Evolutionary conservation across 208 protist species (phyloP).

Genomic region (Jaenimonas drosophilae): DNA sequence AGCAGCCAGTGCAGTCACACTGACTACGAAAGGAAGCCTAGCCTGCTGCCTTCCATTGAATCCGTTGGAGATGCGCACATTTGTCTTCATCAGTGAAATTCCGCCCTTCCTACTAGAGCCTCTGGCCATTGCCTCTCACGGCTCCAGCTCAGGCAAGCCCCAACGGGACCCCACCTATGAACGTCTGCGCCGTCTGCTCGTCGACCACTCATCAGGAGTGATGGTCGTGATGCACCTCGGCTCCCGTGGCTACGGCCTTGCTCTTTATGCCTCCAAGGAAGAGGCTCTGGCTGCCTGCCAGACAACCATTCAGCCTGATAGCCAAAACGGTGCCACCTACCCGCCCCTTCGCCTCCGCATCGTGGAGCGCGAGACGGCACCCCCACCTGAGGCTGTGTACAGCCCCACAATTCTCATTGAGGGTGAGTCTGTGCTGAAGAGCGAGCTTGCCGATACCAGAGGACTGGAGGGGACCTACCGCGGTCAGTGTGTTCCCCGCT

Average conservation of each 20-base stretch:
- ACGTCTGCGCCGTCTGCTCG: slow-evolving; percentile 58
- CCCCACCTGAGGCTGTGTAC: slow-evolving; percentile 69
- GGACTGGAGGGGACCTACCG: slow-evolving; percentile 74
- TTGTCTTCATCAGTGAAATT: slow-evolving; percentile 83
- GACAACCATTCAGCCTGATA: slow-evolving; percentile 33
- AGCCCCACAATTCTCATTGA: slow-evolving; percentile 53
- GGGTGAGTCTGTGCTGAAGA: slow-evolving; percentile 52
- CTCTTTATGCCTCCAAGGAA: slow-evolving; percentile 72
- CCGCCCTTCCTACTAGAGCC: slow-evolving; percentile 67
- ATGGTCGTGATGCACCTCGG: slow-evolving; percentile 87
- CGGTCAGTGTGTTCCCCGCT: slow-evolving; percentile 41
- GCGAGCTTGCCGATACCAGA: slow-evolving; percentile 42
- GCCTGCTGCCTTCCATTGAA: no score
- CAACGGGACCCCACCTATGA: slow-evolving; percentile 80
- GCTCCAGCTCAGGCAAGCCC: slow-evolving; percentile 2
- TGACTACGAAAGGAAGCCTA: no score
- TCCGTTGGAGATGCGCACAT: slow-evolving; percentile 50
- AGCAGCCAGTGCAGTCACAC: no score
- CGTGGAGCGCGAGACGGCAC: slow-evolving; percentile 54
- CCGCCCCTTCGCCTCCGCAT: slow-evolving; percentile 59
- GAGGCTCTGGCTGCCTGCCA: slow-evolving; percentile 79
- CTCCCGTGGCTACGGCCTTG: slow-evolving; percentile 55
- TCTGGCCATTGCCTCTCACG: slow-evolving; percentile 1
- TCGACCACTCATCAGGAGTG: slow-evolving; percentile 64
- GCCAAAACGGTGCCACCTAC: slow-evolving; percentile 16